Evolutionary conservation across 768 basidiomycete genomes (phyloP).

Genomic region (Cubamyces lactineus): DNA sequence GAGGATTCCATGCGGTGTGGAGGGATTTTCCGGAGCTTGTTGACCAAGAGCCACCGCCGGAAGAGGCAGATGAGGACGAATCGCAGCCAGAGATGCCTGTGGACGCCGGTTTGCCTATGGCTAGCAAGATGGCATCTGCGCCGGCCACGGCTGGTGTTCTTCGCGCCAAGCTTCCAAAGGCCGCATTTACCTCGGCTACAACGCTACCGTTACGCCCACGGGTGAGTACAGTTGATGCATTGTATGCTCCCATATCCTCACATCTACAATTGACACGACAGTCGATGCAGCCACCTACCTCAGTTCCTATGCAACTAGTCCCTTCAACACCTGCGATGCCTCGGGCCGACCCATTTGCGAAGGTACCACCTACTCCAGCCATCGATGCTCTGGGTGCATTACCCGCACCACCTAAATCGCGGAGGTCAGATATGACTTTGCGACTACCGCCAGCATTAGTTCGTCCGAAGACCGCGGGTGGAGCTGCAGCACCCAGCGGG

Average conservation of each 20-base stretch:
- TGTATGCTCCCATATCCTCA: no score
- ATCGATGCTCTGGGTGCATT: not conserved
- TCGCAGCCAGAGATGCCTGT: constrained; percentile 23
- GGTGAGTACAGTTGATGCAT: constrained; percentile 16
- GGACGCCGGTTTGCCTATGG: not conserved
- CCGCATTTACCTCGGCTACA: constrained; percentile 61
- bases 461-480: constrained; percentile 4
- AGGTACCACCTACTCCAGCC: not conserved
- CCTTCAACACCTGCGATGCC: constrained; percentile 24
- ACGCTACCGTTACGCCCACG: constrained; percentile 34
- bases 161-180: constrained; percentile 62
- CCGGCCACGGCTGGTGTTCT: constrained; percentile 38
- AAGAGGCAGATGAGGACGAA: constrained; percentile 56
- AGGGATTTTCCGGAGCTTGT: constrained; percentile 54
- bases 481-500: constrained; percentile 3
- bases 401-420: not conserved
- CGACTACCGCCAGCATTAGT: constrained; percentile 12
- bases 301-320: constrained; percentile 9
- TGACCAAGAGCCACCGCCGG: constrained; percentile 50
- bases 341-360: constrained; percentile 13
- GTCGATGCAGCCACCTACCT: constrained; percentile 4
- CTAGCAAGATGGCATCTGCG: constrained; percentile 23
- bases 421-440: constrained; percentile 4
- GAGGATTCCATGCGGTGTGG: constrained; percentile 80
- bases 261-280: not conserved